Base-by-base conservation (phyloP, 768 basidiomycete genomes). In the Phylloporus sp. region DNA sequence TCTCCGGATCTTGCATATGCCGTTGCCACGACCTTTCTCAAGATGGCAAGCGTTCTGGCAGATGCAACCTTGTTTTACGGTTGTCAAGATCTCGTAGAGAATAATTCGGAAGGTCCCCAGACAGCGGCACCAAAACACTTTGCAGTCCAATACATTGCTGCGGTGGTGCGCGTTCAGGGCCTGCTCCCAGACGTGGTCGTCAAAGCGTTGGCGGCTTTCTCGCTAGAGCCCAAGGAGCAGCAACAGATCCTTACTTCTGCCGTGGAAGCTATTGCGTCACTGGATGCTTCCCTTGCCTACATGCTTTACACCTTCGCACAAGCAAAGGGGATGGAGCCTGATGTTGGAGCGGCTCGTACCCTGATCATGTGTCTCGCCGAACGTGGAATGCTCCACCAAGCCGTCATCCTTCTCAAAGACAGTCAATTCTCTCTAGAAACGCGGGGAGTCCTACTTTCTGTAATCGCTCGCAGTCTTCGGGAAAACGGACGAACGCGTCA, bases 1-100 rank as follows among this genome's bases (percentile, higher is more conserved):
- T 62, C 70, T n/a, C 72, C 72, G 20, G 52, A 55, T 35, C 39
- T 67, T 20, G 40, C 55, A 4, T 53, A 57, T 24, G 68, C 69
- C 8, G 64, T 80, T 31, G 55, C 72, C 5, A 64, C 71, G 6
- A 64, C 76, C 1, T 80, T 83, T 58, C 63, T 83, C 27, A 76
- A 69, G 39, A 59, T 81, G 28, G 72, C 80, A 8, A 71, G 64
- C 15, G 52, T 60, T n/a, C 64, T 74, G 6, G 58, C 54, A 6
- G 78, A 82, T 47, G 58, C 49, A 1, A 53, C 62, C 9, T 57
- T 83, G 11, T 63, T 69, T 29, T 62, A 68, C 6, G 70, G 58
- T 3, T 79, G 76, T 52, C 62, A 59, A 40, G 66, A 58, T 11
- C 72, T 72, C 16, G 31, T 51, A n/a, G 59, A 62, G 26, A 53